Base-by-base conservation (phyloP, 2,329 filamentous ascomycete species). In the Pyrenophora tritici-repentis region DNA sequence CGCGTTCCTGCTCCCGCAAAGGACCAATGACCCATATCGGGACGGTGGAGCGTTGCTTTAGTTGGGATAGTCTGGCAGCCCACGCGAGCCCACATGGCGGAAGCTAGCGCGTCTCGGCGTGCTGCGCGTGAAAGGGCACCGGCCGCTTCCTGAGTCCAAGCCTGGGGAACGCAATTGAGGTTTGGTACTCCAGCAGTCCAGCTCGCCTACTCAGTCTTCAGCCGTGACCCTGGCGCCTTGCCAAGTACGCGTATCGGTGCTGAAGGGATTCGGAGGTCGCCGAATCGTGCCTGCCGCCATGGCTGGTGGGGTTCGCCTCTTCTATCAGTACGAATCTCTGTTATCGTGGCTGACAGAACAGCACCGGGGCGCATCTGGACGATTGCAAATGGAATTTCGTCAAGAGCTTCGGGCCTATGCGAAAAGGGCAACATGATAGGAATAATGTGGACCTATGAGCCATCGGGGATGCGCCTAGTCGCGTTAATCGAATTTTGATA, bases 301-400 rank as follows among this genome's bases (percentile, higher is more conserved):
- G 34, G 13, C 47, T 3, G 10, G 31, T 46, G 52, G 52, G 41
- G 17, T 24, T 55, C 48, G 52, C 52, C 48, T 51, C 48, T 37
- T 39, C 22, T 42, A 48, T 55, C 48, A 52, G 8, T 14, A 14
- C 43, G 24, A 45, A 51, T 47, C 43, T 41, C 39, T 39, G 52
- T 52, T 55, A 55, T 55, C 52, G 32, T 39, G 35, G 39, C 43
- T 37, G 47, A n/a, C 35, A 40, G 18, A 17, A 31, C 32, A 22
- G 43, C 29, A 32, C 22, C 35, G 40, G n/a, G 39, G 45, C 50
- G 39, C 50, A 47, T 18, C 18, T 47, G 33, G 37, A 33, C 40
- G 50, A 53, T 53, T 53, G 50, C 50, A 53, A 53, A 53, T 53
- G 45, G 34, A 49, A 44, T 53, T 31, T 42, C 22, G 50, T 53